Evolutionary conservation across 192 early-diverging fungal species (phyloP).

Genomic region (Coemansia sp.): DNA sequence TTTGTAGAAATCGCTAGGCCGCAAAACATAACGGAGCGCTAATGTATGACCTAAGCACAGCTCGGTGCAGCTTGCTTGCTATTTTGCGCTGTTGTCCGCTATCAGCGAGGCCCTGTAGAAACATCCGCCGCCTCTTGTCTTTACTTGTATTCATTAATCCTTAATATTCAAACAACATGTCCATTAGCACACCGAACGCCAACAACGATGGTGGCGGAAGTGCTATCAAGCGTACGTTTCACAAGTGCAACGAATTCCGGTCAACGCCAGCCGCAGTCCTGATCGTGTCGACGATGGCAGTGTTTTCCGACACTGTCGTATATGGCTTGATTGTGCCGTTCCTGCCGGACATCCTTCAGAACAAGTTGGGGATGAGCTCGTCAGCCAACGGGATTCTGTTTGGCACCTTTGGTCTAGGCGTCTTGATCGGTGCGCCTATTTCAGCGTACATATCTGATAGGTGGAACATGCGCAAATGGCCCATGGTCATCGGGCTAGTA

Average conservation of each 20-base stretch:
- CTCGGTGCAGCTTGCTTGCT: neutral
- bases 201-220: slow-evolving; percentile 18
- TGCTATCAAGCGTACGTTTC: slow-evolving; percentile 25
- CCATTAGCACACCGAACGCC: neutral
- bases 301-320: slow-evolving; percentile 69
- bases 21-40: neutral
- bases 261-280: slow-evolving; percentile 46
- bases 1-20: neutral
- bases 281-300: slow-evolving; percentile 56
- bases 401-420: slow-evolving; percentile 69
- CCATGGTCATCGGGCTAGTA: slow-evolving; percentile 73
- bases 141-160: neutral
- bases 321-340: slow-evolving; percentile 75
- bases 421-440: slow-evolving; percentile 64
- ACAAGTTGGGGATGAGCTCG: slow-evolving; percentile 60
- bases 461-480: slow-evolving; percentile 70
- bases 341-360: slow-evolving; percentile 66
- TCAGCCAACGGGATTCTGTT: slow-evolving; percentile 68
- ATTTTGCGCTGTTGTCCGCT: neutral
- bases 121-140: neutral
- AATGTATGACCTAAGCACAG: neutral
- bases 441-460: slow-evolving; percentile 74
- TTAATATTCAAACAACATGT: neutral
- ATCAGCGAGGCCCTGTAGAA: neutral
- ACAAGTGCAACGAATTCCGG: slow-evolving; percentile 46